Conservation (phyloP, 2,329 filamentous ascomycete species). For the Amesomyces nigricolor region DNA sequence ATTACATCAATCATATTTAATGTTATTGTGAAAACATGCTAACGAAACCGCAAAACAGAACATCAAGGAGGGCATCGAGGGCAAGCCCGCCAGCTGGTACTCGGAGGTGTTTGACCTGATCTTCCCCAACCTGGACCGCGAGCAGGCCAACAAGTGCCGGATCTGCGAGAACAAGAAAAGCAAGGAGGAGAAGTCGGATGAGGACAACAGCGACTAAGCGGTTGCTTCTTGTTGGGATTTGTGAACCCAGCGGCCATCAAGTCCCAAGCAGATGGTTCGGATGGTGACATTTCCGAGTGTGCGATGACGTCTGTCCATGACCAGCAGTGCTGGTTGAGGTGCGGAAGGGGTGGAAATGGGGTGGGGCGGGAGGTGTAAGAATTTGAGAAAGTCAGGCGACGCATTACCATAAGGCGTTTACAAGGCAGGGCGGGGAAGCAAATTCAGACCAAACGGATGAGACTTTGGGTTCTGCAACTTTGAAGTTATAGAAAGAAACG, state of each 20-base stretch:
- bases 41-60: slow-evolving; percentile 55
- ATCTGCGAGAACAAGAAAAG: slow-evolving; percentile 49
- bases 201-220: slow-evolving; percentile 28
- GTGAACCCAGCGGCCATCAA: too few species aligned
- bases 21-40: slow-evolving; percentile 1
- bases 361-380: too few species aligned
- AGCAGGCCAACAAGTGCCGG: slow-evolving; percentile 70
- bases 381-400: background rate
- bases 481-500: background rate
- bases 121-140: slow-evolving; percentile 73
- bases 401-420: slow-evolving; percentile 9
- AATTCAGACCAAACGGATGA: background rate
- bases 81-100: slow-evolving; percentile 90
- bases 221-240: background rate
- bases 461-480: background rate
- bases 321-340: background rate
- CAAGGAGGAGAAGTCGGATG: slow-evolving; percentile 46
- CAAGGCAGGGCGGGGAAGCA: background rate
- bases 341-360: too few species aligned
- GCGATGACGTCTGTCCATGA: background rate
- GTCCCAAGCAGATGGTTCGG: too few species aligned
- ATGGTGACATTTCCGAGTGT: background rate
- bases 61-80: slow-evolving; percentile 94
- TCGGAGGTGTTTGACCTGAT: slow-evolving; percentile 86
- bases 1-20: background rate